Evolutionary conservation across 179 eudicot species (phyloP).

Genomic region (Vitellaria paradoxa): DNA sequence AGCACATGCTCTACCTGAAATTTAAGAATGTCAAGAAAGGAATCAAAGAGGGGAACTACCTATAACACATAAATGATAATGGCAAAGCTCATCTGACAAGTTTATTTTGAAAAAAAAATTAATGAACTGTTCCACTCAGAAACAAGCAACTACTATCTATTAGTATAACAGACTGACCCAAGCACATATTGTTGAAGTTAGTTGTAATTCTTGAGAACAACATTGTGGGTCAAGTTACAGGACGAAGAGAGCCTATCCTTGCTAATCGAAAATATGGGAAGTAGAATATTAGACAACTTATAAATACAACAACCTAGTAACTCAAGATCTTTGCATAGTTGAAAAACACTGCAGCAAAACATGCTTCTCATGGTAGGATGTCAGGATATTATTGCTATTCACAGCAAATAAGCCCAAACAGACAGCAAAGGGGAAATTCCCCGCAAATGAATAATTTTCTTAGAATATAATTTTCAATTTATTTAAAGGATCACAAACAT

Average conservation of each 20-base stretch:
- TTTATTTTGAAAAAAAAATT: background rate
- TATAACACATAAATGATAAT: background rate
- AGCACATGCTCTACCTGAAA: slow-evolving; percentile 73
- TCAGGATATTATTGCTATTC: too few relatives aligned
- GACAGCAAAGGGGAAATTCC: too few relatives aligned
- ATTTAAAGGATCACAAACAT: too few relatives aligned
- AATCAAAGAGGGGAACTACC: background rate
- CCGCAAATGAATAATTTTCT: too few relatives aligned
- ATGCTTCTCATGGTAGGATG: too few relatives aligned
- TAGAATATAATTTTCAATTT: too few relatives aligned
- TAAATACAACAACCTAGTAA: background rate
- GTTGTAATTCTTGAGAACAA: background rate
- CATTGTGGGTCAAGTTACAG: background rate
- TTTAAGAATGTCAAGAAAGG: slow-evolving; percentile 21
- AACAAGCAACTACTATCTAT: background rate
- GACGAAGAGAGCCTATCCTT: background rate
- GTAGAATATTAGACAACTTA: background rate
- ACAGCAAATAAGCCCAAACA: too few relatives aligned
- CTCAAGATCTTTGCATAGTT: background rate
- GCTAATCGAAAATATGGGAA: background rate
- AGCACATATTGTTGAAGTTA: background rate
- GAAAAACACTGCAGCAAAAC: too few relatives aligned
- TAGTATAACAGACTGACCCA: background rate
- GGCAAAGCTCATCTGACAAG: background rate
- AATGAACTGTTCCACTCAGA: background rate